Conservation (phyloP, 2,329 filamentous ascomycete species). For the Colletotrichum noveboracense region DNA sequence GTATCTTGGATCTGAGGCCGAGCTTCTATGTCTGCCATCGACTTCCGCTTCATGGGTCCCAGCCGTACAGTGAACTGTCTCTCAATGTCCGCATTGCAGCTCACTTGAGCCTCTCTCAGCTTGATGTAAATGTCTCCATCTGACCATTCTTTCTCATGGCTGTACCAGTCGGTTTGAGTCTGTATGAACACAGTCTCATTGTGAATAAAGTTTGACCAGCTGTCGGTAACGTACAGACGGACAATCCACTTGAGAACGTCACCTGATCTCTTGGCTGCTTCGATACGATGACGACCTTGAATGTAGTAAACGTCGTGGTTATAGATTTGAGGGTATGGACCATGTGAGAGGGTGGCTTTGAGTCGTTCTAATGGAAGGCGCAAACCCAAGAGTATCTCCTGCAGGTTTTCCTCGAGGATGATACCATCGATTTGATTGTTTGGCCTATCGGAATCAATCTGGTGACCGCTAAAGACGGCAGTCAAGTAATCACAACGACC, state of each 20-base stretch:
- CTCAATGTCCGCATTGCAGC: not conserved
- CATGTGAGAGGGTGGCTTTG: not conserved
- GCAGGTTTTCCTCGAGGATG: not conserved
- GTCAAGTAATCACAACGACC: not conserved
- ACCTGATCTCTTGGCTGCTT: not conserved
- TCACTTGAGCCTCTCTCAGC: not conserved
- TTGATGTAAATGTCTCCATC: not conserved
- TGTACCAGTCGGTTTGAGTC: not conserved
- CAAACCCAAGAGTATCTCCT: not conserved
- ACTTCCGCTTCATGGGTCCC: not conserved
- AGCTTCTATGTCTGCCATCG: not conserved
- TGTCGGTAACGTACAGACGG: not conserved
- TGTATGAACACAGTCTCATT: not conserved
- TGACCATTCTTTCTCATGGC: not conserved
- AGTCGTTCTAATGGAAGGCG: not conserved
- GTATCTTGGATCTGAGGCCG: not conserved
- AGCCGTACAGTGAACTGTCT: not conserved
- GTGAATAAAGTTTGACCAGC: not conserved
- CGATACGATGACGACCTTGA: not conserved
- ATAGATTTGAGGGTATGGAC: not conserved
- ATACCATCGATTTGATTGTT: not conserved
- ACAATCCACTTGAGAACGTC: not conserved
- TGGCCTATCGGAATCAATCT: not conserved
- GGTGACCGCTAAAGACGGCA: not conserved
- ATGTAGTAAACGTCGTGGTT: not conserved